Evolutionary conservation across 1,284 basidiomycete genomes (phyloP), one percentile per base, ranked within the genome.

Genomic region (Phellinidium pouzarii): DNA sequence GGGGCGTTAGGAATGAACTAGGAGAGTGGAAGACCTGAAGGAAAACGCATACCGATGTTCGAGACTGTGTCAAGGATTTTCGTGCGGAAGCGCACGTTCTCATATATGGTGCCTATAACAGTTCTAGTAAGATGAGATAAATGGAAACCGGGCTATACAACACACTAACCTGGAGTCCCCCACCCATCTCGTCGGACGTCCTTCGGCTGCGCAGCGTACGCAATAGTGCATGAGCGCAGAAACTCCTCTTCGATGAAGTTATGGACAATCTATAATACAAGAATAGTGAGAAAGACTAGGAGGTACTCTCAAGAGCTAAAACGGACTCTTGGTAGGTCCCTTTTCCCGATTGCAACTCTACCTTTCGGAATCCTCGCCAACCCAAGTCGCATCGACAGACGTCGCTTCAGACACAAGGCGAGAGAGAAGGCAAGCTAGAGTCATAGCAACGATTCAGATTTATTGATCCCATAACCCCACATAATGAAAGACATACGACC

Each of bases 111-210:
- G 17, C 80, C 86, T 79, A 61, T 19, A 26, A 19, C 46, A 54
- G 9, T 17, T 23, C 46, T 29, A 29, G 41, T 22, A 43, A 54
- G 19, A 17, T 17, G 29, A 44, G 29, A 40, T 23, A 37, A 5
- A 23, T 53, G 20, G 31, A 48, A 25, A 48, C 5, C 19, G 19
- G 14, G 41, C 37, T 11, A 66, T 77, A 53, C 58, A n/a, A n/a
- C n/a, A n/a, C n/a, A n/a, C n/a, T n/a, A n/a, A 82, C 86, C 84
- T 54, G 84, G 88, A 59, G 74, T 69, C 14, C 90, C 90, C 89
- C 90, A 93, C 11, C 91, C 91, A 55, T 84, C 79, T 59, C 89
- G 90, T 55, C 72, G 70, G 1, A 77, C 78, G 43, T 80, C 78
- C 59, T 80, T 84, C 9, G 91, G 89, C 57, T 85, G 76, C 11